Conservation (phyloP, 305 asterid species). For the Solanum hybrid region DNA sequence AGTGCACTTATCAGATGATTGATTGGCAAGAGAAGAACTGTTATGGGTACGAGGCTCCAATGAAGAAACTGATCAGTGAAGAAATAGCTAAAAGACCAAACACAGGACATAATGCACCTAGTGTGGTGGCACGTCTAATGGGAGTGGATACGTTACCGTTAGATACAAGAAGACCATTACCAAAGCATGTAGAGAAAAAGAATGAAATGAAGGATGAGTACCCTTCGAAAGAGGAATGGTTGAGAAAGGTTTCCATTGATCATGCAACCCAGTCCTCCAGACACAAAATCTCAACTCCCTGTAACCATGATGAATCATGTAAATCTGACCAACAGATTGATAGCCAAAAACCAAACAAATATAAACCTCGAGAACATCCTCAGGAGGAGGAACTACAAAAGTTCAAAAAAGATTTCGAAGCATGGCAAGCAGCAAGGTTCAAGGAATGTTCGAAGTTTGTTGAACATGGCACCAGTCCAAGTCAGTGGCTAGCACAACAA, state of each 20-base stretch:
- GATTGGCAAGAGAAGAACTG: constrained; percentile 33
- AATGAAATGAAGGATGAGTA: constrained; percentile 23
- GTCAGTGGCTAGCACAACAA: constrained; percentile 71
- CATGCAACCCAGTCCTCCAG: constrained; percentile 23
- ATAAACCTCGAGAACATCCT: constrained; percentile 79
- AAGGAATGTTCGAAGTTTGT: constrained; percentile 48
- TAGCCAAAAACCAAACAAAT: constrained; percentile 30
- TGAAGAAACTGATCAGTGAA: constrained; percentile 57
- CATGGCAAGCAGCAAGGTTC: constrained; percentile 73
- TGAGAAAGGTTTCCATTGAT: constrained; percentile 27
- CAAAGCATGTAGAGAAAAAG: constrained; percentile 21
- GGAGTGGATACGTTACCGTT: constrained; percentile 74
- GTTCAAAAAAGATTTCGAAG: constrained; percentile 92
- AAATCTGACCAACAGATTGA: constrained; percentile 23
- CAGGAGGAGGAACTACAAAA: constrained; percentile 91
- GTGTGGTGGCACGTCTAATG: constrained; percentile 96
- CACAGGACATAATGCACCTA: constrained; percentile 47
- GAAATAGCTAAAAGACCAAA: constrained; percentile 48
- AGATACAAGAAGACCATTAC: constrained; percentile 32
- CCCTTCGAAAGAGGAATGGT: constrained; percentile 17
- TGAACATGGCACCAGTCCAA: constrained; percentile 36
- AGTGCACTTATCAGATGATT: constrained; percentile 48
- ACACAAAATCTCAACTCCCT: constrained; percentile 28
- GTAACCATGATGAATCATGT: constrained; percentile 26
- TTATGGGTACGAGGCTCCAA: constrained; percentile 53